Base-by-base conservation (phyloP, 768 basidiomycete genomes). In the Serendipita sp. region DNA sequence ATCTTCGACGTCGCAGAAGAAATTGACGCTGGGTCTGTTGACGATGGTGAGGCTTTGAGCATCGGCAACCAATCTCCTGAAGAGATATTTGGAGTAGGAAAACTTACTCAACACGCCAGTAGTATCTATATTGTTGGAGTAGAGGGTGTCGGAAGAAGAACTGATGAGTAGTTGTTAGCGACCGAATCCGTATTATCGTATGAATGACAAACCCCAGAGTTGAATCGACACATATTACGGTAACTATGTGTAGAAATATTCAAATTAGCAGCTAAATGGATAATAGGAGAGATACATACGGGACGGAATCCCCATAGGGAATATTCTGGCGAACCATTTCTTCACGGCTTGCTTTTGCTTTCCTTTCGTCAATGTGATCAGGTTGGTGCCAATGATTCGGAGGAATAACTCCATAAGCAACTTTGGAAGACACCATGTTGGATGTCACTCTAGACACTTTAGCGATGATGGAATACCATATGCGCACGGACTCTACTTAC, bases 161-260 rank as follows among this genome's bases (percentile, higher is more conserved):
- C 83, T 90, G 64, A 5, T 30, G 28, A 31, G 30, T 11, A 1
- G 9, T 1, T 38, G 34, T 38, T n/a, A 58, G 31, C 11, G 41
- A 3, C 48, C n/a, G 61, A 62, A 42, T 63, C 56, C 11, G 4
- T 60, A 28, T 24, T 42, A 30, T 30, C 0, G 65, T 13, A 42
- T 62, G 7, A 45, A 13, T 31, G 3, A 75, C 83, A 66, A 72
- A 90, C 89, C 33, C 90, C 91, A 56, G 89, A 92, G 74, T 94
- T 91, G 74, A 85, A 97, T 11, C 94, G 82, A 72, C 94, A 96
- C 94, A 96, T 95, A 67, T 95, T 92, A 43, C 93, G 83, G 34
- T 38, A 38, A 5, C 34, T 38, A 38, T 14, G 14, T 38, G 34
- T 38, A 14, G 14, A 14, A 38, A 0, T 7, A 38, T 38, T 5